Conservation (phyloP, 2,329 filamentous ascomycete species). For the Claviceps sp. region DNA sequence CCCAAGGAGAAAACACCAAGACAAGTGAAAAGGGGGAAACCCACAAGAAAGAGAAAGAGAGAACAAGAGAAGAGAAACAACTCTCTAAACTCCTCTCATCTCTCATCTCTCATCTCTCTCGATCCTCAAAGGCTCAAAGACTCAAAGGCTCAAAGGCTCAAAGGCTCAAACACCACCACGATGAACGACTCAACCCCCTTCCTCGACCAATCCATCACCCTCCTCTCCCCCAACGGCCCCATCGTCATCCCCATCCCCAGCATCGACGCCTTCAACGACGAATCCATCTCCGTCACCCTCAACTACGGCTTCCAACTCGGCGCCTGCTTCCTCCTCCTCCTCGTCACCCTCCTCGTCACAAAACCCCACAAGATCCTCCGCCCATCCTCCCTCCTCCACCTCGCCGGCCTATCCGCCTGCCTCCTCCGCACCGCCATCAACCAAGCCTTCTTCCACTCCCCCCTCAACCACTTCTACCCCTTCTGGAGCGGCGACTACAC, state of each 20-base stretch:
- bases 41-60: too few relatives aligned
- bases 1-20: too few relatives aligned
- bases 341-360: constrained; percentile 55
- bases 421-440: constrained; percentile 44
- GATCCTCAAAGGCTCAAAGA: too few relatives aligned
- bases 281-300: constrained; percentile 31
- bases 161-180: not conserved
- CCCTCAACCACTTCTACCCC: constrained; percentile 48
- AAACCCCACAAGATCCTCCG: constrained; percentile 50
- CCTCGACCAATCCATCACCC: constrained; percentile 21
- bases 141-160: too few relatives aligned
- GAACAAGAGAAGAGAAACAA: too few relatives aligned
- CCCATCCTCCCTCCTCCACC: constrained; percentile 52
- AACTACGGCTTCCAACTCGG: constrained; percentile 61
- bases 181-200: constrained; percentile 4
- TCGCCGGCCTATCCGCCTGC: constrained; percentile 45
- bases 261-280: constrained; percentile 20
- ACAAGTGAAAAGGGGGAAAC: too few relatives aligned
- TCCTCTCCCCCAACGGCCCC: constrained; percentile 16
- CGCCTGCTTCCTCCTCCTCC: constrained; percentile 48
- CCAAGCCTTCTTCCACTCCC: constrained; percentile 44
- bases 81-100: too few relatives aligned
- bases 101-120: not conserved
- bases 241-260: constrained; percentile 18
- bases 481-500: constrained; percentile 41